phyloP scores from a whole-genome alignment of 257 asterid genomes.

The Haberlea rhodopensis region DNA sequence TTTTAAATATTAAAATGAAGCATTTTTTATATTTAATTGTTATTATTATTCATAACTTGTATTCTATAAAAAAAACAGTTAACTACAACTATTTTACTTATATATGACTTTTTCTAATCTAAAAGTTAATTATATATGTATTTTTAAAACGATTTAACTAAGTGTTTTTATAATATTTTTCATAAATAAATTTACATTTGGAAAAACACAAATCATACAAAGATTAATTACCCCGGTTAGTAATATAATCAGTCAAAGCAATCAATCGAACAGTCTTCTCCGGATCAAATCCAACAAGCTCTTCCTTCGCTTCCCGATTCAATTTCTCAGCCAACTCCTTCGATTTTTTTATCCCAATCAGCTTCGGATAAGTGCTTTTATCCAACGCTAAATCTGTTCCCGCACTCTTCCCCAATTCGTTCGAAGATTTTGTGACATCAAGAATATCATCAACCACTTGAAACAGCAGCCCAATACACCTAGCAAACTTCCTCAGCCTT shows the following conservation, averaged over 20 bases:
- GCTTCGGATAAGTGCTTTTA: slow-evolving; percentile 58
- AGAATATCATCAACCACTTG: slow-evolving; percentile 64
- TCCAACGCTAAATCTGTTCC: slow-evolving; percentile 62
- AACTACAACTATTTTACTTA: too few species aligned
- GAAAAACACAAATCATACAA: background rate
- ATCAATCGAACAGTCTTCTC: slow-evolving; percentile 47
- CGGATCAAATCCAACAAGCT: slow-evolving; percentile 47
- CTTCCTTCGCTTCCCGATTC: slow-evolving; percentile 50
- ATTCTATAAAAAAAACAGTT: too few species aligned
- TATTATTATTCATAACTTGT: too few species aligned
- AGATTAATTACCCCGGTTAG: slow-evolving; percentile 47
- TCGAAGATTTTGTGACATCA: slow-evolving; percentile 57
- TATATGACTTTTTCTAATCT: too few species aligned
- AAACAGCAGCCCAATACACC: slow-evolving; percentile 54
- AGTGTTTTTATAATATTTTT: too few species aligned
- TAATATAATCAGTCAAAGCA: slow-evolving; percentile 56
- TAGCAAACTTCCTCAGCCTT: slow-evolving; percentile 47
- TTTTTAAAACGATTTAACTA: too few species aligned
- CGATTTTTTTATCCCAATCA: slow-evolving; percentile 54
- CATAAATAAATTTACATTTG: too few species aligned
- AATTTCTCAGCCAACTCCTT: slow-evolving; percentile 55
- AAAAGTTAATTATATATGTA: too few species aligned
- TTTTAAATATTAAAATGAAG: too few species aligned
- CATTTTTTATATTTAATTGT: too few species aligned
- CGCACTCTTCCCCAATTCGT: slow-evolving; percentile 61